phyloP scores from a whole-genome alignment of 2,329 filamentous ascomycete species.

The Fusarium verrucosum region DNA sequence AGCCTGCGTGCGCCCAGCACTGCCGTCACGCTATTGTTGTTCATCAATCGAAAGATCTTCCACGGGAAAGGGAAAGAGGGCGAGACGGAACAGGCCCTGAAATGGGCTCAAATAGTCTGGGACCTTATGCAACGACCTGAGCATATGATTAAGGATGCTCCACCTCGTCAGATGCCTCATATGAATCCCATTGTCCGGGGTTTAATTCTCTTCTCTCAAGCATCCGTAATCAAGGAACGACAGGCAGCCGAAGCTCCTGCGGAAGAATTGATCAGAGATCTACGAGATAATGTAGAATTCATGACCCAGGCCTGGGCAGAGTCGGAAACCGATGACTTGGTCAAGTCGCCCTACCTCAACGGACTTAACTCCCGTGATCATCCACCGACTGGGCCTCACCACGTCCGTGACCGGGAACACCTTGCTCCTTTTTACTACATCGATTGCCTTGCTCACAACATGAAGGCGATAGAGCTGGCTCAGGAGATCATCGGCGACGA shows the following conservation, averaged over 20 bases:
- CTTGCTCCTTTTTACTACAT: constrained; percentile 45
- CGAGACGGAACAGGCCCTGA: constrained; percentile 55
- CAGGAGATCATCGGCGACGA: constrained; percentile 51
- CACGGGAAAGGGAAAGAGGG: constrained; percentile 32
- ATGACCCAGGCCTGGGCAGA: constrained; percentile 44
- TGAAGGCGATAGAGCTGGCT: constrained; percentile 57
- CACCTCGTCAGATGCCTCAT: constrained; percentile 36
- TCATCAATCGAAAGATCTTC: constrained; percentile 52
- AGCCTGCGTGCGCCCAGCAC: constrained; percentile 54
- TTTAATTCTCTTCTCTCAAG: constrained; percentile 45
- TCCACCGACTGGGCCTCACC: background rate
- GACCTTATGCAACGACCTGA: constrained; percentile 59
- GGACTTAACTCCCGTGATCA: constrained; percentile 37
- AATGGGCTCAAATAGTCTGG: constrained; percentile 58
- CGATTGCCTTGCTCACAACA: constrained; percentile 45
- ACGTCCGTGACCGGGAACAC: background rate
- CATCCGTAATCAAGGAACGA: constrained; percentile 42
- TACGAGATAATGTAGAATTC: constrained; percentile 46
- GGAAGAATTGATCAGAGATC: constrained; percentile 39
- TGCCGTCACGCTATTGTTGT: constrained; percentile 45
- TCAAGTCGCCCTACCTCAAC: constrained; percentile 38
- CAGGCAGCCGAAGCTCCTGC: constrained; percentile 35
- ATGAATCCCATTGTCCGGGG: constrained; percentile 46
- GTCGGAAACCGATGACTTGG: constrained; percentile 29
- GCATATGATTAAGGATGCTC: constrained; percentile 46